Evolutionary conservation across 1,139 yeast species (phyloP).

Genomic region (Yamadazyma songkhlaensis): DNA sequence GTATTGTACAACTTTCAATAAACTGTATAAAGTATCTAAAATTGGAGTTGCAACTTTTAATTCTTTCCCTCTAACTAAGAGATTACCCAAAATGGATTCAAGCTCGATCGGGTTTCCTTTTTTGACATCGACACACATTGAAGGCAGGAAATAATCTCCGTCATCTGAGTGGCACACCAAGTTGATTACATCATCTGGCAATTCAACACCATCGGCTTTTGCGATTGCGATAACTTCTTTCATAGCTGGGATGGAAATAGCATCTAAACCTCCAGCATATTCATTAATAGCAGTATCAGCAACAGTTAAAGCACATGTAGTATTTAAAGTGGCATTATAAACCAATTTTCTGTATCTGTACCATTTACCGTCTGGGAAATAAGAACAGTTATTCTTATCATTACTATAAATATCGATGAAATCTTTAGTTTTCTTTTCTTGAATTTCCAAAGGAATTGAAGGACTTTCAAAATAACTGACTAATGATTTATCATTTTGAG

Average conservation of each 20-base stretch:
- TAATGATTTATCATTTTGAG: constrained; percentile 49
- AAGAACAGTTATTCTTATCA: constrained; percentile 34
- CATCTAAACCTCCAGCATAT: constrained; percentile 14
- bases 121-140: constrained; percentile 32
- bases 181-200: constrained; percentile 7
- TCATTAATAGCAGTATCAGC: constrained; percentile 26
- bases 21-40: constrained; percentile 29
- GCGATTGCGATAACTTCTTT: constrained; percentile 60
- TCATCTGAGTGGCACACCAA: constrained; percentile 46
- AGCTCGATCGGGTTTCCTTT: constrained; percentile 29
- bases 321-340: constrained; percentile 34
- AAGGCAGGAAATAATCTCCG: constrained; percentile 46
- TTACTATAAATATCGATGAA: constrained; percentile 52
- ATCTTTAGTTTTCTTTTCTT: constrained; percentile 23
- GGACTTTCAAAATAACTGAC: constrained; percentile 50
- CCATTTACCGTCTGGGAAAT: constrained; percentile 42
- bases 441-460: constrained; percentile 16
- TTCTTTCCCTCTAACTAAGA: constrained; percentile 12
- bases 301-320: constrained; percentile 30
- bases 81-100: constrained; percentile 27
- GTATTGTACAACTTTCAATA: constrained; percentile 38
- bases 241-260: constrained; percentile 55
- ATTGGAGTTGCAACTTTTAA: constrained; percentile 18
- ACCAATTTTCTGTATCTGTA: constrained; percentile 58
- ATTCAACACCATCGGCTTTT: constrained; percentile 48